Base-by-base conservation (phyloP, 768 basidiomycete species). In the Russula dissimulans region DNA sequence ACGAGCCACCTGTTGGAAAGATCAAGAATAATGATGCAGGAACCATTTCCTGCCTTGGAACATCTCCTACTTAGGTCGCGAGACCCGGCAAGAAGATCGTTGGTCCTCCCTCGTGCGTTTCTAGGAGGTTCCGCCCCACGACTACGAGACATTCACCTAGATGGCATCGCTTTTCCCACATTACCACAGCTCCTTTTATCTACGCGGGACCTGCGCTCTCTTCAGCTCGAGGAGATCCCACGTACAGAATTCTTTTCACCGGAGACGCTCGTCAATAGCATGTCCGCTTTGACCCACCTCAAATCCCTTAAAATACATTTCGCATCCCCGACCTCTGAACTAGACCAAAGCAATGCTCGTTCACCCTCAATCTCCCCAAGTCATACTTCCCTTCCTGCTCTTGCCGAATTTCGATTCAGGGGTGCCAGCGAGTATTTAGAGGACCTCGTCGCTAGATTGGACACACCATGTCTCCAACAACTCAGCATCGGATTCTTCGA, bases 91-190 rank as follows among this genome's bases (percentile, higher is more conserved):
- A n/a, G 26, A 11, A 31, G 8, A 17, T 4, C 52, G 11, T 34
- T 44, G 22, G 0, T 44, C 42, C 32, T 57, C 4, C 57, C 57
- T 22, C 14, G 22, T 17, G 31, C 39, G 10, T 51, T 57, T 44
- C 57, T 57, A 15, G 48, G 41, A 17, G 32, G 49, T 43, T 58
- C 42, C 6, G 42, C 42, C 17, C 57, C 57, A 5, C 57, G 32
- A 51, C 32, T 58, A 18, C 57, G 49, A 12, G 57, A 58, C 4
- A 51, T 58, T 44, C 49, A 51, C 34, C 22, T 58, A 5, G 32
- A 11, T 1, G 41, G 41, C 17, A 36, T 58, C 22, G 18, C 57
- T 4, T 58, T 51, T 18, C 49, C 57, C 34, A 26, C 57, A 34
- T 6, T 58, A n/a, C 57, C 57, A 6, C 41, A 43, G 12, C 49